Percentiles rank a stretch among this genome's conserved stretches.
Conservation (phyloP, 2,329 filamentous ascomycete species). For the Ophiostoma quercus region DNA sequence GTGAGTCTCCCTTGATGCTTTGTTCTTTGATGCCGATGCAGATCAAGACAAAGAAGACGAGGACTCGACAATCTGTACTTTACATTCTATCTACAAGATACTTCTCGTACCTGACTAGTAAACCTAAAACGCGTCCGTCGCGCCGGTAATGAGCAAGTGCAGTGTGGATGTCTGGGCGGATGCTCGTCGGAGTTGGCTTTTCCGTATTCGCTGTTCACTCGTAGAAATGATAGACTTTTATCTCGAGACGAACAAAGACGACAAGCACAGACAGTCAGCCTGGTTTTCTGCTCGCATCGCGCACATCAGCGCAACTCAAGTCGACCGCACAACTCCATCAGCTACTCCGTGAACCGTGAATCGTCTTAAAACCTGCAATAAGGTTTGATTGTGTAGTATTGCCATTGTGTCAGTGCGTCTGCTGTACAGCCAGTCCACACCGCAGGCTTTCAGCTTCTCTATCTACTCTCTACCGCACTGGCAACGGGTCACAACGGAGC, state of each 20-base stretch:
- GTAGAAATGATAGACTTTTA: not conserved
- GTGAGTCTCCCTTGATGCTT: not conserved
- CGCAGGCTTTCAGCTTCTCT: not conserved
- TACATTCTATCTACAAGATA: too few species aligned
- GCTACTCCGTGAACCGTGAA: not conserved
- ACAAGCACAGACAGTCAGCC: not conserved
- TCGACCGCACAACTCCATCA: not conserved
- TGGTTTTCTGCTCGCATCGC: not conserved
- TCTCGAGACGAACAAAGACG: not conserved
- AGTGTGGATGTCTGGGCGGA: constrained; percentile 4
- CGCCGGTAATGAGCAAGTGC: constrained; percentile 9
- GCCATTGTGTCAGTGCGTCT: constrained; percentile 1
- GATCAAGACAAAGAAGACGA: too few species aligned
- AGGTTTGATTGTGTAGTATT: constrained; percentile 4
- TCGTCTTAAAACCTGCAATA: not conserved
- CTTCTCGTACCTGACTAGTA: constrained; percentile 5
- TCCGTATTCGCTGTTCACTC: not conserved
- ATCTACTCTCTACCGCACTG: not conserved
- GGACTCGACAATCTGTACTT: too few species aligned
- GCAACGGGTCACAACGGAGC: not conserved
- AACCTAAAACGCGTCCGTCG: constrained; percentile 13
- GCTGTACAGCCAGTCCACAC: not conserved
- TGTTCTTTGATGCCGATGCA: too few species aligned
- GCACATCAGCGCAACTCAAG: not conserved
- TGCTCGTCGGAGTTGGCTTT: not conserved